Conservation (phyloP, 768 basidiomycete genomes). For the Lactarius sanguifluus region DNA sequence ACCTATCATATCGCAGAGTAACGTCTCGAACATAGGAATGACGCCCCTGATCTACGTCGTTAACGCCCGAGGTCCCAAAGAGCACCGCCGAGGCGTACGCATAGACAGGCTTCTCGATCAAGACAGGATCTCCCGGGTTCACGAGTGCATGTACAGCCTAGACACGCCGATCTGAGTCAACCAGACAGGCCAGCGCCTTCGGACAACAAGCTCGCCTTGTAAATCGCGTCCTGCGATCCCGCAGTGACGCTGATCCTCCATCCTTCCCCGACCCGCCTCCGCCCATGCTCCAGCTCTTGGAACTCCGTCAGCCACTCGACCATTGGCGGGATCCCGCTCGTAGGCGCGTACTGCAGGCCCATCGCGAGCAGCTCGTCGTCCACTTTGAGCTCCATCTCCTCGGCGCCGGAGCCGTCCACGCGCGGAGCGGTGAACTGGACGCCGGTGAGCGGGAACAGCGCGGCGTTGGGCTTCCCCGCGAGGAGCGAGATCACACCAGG, state of each 20-base stretch:
- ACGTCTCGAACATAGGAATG: conserved; percentile 58
- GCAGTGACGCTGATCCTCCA: conserved; percentile 79
- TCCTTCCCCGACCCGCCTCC: conserved; percentile 48
- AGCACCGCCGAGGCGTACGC: conserved; percentile 45
- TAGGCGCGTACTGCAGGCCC: conserved; percentile 77
- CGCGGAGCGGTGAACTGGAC: conserved; percentile 60
- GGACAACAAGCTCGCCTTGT: conserved; percentile 55
- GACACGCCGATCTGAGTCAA: conserved; percentile 10
- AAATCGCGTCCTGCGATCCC: conserved; percentile 88
- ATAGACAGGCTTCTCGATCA: conserved; percentile 83
- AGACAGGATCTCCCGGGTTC: conserved; percentile 74
- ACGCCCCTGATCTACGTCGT: conserved; percentile 49
- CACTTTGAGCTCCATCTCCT: conserved; percentile 54
- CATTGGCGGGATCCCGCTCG: conserved; percentile 64
- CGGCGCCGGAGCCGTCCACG: conserved; percentile 45
- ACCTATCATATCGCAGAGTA: conserved; percentile 63
- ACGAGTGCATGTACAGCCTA: conserved; percentile 72
- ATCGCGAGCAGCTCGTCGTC: conserved; percentile 57
- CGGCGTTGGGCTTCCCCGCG: conserved; percentile 88
- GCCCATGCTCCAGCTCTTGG: conserved; percentile 68
- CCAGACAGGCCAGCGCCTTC: neutral
- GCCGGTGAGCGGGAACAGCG: conserved; percentile 88
- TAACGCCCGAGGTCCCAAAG: conserved; percentile 5
- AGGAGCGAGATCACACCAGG: conserved; percentile 81
- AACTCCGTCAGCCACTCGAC: conserved; percentile 68